Evolutionary conservation across 208 protist species (phyloP).

Genomic region (Acanthamoeba healyi): DNA sequence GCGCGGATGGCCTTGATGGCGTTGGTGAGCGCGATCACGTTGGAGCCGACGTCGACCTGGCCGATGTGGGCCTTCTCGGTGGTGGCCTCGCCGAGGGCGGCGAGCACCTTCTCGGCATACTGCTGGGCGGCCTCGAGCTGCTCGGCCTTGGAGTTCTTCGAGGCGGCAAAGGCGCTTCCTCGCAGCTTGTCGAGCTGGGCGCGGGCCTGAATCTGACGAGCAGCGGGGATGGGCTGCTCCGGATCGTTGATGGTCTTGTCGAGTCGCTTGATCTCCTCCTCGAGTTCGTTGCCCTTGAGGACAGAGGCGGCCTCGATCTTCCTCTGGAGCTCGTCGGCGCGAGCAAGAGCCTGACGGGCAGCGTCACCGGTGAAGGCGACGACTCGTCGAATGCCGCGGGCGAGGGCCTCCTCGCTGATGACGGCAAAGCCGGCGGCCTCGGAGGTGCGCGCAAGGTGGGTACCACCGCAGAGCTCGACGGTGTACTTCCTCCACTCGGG

Average conservation of each 20-base stretch:
- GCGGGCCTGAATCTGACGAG: not conserved
- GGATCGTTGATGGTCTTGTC: slow-evolving; percentile 16
- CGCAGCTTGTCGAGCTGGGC: slow-evolving; percentile 45
- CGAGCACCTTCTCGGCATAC: slow-evolving; percentile 49
- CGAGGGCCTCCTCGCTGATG: slow-evolving; percentile 94
- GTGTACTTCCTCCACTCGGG: slow-evolving; percentile 91
- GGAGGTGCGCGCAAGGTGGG: slow-evolving; percentile 93
- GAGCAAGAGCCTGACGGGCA: slow-evolving; percentile 55
- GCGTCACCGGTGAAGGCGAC: slow-evolving; percentile 85
- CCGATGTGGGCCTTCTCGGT: slow-evolving; percentile 16
- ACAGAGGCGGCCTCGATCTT: slow-evolving; percentile 26
- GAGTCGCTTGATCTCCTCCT: slow-evolving; percentile 49
- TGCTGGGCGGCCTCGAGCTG: slow-evolving; percentile 64
- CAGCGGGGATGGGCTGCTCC: slow-evolving; percentile 49
- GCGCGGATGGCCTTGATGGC: slow-evolving; percentile 72
- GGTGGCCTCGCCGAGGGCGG: slow-evolving; percentile 34
- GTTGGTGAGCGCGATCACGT: slow-evolving; percentile 61
- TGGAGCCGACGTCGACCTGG: slow-evolving; percentile 55
- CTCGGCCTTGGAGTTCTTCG: slow-evolving; percentile 63
- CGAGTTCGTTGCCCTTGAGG: not conserved
- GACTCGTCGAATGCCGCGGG: slow-evolving; percentile 88
- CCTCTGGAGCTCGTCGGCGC: slow-evolving; percentile 57
- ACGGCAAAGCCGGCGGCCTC: slow-evolving; percentile 95
- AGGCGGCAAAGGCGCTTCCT: slow-evolving; percentile 20
- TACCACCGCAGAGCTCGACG: slow-evolving; percentile 98